Conservation (phyloP, 2,329 filamentous ascomycete genomes). For the Aspergillus sp. region DNA sequence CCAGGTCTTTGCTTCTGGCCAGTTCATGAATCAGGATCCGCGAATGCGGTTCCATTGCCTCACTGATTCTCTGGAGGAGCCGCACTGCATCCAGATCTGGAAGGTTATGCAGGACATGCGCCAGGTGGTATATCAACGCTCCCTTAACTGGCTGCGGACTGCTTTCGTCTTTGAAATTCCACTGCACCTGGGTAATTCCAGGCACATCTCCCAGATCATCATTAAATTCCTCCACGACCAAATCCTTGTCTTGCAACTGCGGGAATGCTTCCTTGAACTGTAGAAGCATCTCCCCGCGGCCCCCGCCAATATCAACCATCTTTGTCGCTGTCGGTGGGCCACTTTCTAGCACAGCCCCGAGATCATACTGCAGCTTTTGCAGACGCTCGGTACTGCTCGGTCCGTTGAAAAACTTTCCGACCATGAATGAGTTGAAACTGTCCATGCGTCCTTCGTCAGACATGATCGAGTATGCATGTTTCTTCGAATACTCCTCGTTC, state of each 20-base stretch:
- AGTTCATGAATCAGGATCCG: conserved; percentile 38
- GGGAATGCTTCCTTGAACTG: conserved; percentile 36
- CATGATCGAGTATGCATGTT: conserved; percentile 40
- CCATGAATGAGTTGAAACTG: conserved; percentile 41
- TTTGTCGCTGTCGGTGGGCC: conserved; percentile 13
- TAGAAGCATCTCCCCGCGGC: conserved; percentile 36
- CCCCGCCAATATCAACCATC: conserved; percentile 41
- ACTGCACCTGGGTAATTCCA: conserved; percentile 30
- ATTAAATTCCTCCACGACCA: conserved; percentile 40
- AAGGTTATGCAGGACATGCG: conserved; percentile 39
- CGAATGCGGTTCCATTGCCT: conserved; percentile 35
- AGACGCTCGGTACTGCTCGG: conserved; percentile 31
- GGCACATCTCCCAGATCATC: conserved; percentile 25
- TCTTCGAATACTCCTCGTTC: conserved; percentile 25
- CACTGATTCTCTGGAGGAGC: conserved; percentile 34
- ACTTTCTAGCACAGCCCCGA: conserved; percentile 23
- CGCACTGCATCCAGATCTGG: conserved; percentile 36
- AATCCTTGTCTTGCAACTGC: conserved; percentile 20
- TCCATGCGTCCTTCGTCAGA: conserved; percentile 36
- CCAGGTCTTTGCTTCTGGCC: conserved; percentile 28
- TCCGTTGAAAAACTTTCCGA: conserved; percentile 36
- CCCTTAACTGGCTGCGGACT: conserved; percentile 33
- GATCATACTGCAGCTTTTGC: conserved; percentile 31
- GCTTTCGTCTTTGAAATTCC: conserved; percentile 35
- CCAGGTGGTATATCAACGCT: conserved; percentile 33